Evolutionary conservation across 257 asterid genomes (phyloP).

Genomic region (Solanum sejunctum): DNA sequence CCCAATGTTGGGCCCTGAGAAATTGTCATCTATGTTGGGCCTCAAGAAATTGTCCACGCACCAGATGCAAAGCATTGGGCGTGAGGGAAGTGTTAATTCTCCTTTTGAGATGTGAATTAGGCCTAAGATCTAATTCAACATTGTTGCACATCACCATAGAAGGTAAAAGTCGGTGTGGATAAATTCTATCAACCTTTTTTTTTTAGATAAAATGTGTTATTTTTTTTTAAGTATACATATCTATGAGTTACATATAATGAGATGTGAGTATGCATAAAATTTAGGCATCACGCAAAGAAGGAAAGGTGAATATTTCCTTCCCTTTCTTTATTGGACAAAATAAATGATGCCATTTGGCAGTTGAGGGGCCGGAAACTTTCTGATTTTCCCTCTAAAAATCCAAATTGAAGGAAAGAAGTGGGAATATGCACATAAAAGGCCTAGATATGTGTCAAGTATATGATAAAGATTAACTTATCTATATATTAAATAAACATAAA

Average conservation of each 20-base stretch:
- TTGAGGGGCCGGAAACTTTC: neutral
- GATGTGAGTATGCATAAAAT: neutral
- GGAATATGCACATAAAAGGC: neutral
- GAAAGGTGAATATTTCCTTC: neutral
- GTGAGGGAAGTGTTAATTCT: too few relatives aligned
- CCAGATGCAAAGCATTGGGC: too few relatives aligned
- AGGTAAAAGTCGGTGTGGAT: too few relatives aligned
- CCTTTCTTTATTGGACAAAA: neutral
- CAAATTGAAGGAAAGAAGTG: neutral
- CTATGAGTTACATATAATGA: neutral
- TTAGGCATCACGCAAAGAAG: neutral
- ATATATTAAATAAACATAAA: neutral
- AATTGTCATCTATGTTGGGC: too few relatives aligned
- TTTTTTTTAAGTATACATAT: too few relatives aligned
- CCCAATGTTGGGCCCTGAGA: too few relatives aligned
- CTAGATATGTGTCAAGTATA: neutral
- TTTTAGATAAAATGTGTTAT: too few relatives aligned
- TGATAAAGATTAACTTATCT: neutral
- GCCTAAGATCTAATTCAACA: too few relatives aligned
- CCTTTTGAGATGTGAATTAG: too few relatives aligned
- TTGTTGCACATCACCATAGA: too few relatives aligned
- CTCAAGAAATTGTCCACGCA: too few relatives aligned
- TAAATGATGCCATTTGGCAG: neutral
- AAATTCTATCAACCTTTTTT: too few relatives aligned
- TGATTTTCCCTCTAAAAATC: neutral